Evolutionary conservation across 2,329 filamentous ascomycete genomes (phyloP).

Genomic region (Laburnicola sp.): DNA sequence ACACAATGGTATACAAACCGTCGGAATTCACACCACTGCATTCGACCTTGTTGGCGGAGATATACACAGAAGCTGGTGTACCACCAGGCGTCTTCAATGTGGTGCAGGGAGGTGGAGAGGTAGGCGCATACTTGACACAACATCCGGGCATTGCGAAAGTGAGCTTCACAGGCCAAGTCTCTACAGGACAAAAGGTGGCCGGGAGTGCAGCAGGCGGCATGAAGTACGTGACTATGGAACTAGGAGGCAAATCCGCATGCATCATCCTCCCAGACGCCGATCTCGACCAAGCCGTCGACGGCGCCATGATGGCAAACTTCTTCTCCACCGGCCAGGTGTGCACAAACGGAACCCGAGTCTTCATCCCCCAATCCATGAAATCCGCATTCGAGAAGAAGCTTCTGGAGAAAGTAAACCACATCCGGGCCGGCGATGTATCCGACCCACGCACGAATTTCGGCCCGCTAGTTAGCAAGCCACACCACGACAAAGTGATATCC

Average conservation of each 20-base stretch:
- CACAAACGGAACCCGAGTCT: constrained; percentile 89
- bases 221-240: constrained; percentile 92
- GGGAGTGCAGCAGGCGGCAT: constrained; percentile 73
- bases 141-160: constrained; percentile 80
- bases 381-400: constrained; percentile 68
- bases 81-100: constrained; percentile 86
- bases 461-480: constrained; percentile 73
- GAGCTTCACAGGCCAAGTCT: constrained; percentile 85
- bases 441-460: constrained; percentile 79
- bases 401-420: constrained; percentile 68
- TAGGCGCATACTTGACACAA: constrained; percentile 73
- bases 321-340: constrained; percentile 90
- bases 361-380: constrained; percentile 70
- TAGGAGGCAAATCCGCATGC: constrained; percentile 83
- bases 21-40: constrained; percentile 88
- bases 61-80: constrained; percentile 77
- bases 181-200: constrained; percentile 81
- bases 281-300: constrained; percentile 78
- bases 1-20: constrained; percentile 90
- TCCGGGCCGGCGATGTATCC: constrained; percentile 73
- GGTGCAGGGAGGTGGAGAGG: constrained; percentile 76
- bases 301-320: constrained; percentile 93
- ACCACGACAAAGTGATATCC: constrained; percentile 74
- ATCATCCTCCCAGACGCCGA: constrained; percentile 80
- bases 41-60: constrained; percentile 71